Conservation (phyloP, 2,329 filamentous ascomycete species). For the Tolypocladium tropicale region DNA sequence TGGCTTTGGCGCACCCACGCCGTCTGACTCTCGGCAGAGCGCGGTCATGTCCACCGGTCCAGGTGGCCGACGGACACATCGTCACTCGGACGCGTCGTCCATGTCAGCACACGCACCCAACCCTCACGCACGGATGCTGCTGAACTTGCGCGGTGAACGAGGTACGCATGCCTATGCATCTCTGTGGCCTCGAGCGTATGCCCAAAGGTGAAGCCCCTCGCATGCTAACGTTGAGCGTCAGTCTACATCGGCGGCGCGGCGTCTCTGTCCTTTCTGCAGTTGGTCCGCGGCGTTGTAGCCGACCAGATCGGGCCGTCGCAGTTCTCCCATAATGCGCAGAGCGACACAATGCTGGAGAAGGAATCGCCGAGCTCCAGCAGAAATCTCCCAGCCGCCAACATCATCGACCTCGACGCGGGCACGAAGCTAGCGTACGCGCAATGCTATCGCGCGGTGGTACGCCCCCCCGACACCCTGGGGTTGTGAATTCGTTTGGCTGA, state of each 20-base stretch:
- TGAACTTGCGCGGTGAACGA: slow-evolving; percentile 41
- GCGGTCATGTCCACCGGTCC: slow-evolving; percentile 5
- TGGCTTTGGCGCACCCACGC: slow-evolving; percentile 15
- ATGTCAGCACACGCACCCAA: slow-evolving; percentile 4
- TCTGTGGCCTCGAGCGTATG: too few species aligned
- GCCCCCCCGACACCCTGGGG: neutral
- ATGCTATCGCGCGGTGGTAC: slow-evolving; percentile 11
- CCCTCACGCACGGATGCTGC: slow-evolving; percentile 31
- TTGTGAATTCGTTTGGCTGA: neutral
- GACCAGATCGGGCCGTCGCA: slow-evolving; percentile 42
- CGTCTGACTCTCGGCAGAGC: slow-evolving; percentile 18
- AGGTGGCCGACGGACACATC: neutral
- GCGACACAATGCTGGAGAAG: slow-evolving; percentile 43
- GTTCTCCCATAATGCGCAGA: slow-evolving; percentile 39
- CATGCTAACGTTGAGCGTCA: slow-evolving; percentile 9
- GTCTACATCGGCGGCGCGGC: slow-evolving; percentile 40
- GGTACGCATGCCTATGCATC: slow-evolving; percentile 18
- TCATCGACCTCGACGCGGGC: slow-evolving; percentile 8
- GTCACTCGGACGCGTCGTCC: slow-evolving; percentile 3
- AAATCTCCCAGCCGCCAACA: neutral
- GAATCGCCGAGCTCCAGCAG: slow-evolving; percentile 14
- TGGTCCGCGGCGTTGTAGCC: slow-evolving; percentile 35
- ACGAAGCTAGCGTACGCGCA: slow-evolving; percentile 7
- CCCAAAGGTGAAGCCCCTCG: neutral
- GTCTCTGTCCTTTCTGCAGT: slow-evolving; percentile 44